A percentile compares a stretch with the other conserved stretches of the same genome.
These are phyloP conservation scores for Spirogloea muscicola DNA, from an alignment of 139 green algal genomes.

Conservation along the genomic window DNA sequence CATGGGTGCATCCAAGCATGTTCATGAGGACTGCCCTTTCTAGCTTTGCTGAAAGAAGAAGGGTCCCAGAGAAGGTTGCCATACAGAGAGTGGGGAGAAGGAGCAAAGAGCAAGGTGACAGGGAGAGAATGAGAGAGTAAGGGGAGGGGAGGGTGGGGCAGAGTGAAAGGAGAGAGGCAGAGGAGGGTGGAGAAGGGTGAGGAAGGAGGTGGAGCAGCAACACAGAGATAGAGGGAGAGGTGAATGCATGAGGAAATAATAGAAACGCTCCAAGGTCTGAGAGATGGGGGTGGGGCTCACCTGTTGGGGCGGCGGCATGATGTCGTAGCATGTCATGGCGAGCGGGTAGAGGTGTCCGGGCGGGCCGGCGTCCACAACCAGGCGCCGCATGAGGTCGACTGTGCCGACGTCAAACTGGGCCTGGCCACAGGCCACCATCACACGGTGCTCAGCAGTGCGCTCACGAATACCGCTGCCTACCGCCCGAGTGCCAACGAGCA, in stretches of 20 bases:
- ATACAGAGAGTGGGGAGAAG: neutral
- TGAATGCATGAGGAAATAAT: neutral
- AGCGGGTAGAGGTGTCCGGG: conserved; percentile 85
- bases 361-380: conserved; percentile 54
- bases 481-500: neutral
- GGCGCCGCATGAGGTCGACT: conserved; percentile 87
- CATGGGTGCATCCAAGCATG: neutral
- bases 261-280: neutral
- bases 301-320: conserved; percentile 83
- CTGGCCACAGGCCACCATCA: too few species aligned
- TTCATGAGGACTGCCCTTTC: neutral
- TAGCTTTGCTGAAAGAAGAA: neutral
- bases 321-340: conserved; percentile 79
- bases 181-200: neutral
- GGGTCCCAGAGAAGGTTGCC: neutral
- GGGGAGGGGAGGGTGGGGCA: neutral
- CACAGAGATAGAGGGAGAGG: neutral
- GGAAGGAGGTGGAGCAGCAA: neutral
- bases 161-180: neutral
- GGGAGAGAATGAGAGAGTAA: too few species aligned
- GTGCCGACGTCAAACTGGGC: conserved; percentile 75
- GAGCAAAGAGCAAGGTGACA: neutral
- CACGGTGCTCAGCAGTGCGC: too few species aligned
- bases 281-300: conserved; percentile 6
- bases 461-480: too few species aligned